Conservation (phyloP, 2,329 filamentous ascomycete genomes). For the Penicillium sp. region DNA sequence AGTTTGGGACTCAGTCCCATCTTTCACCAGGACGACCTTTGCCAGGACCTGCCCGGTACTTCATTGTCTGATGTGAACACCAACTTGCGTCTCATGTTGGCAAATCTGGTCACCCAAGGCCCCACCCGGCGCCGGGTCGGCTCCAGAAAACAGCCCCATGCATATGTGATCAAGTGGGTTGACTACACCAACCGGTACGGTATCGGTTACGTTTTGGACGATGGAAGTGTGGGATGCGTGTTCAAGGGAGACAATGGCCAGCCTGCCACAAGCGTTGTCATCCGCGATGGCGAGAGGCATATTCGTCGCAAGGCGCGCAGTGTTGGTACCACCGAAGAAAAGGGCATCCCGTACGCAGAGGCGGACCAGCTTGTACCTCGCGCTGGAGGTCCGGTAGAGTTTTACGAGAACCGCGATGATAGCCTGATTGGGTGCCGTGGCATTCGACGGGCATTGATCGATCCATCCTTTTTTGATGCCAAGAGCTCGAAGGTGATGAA, state of each 20-base stretch:
- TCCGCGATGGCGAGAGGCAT: conserved; percentile 50
- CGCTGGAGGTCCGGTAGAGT: conserved; percentile 47
- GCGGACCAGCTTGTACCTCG: conserved; percentile 49
- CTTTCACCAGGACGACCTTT: conserved; percentile 42
- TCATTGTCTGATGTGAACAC: conserved; percentile 43
- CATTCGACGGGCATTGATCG: conserved; percentile 45
- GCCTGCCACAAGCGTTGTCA: conserved; percentile 48
- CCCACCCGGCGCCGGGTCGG: conserved; percentile 35
- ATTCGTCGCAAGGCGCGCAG: conserved; percentile 49
- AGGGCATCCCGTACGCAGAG: conserved; percentile 40
- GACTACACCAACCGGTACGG: conserved; percentile 56
- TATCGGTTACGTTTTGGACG: conserved; percentile 54
- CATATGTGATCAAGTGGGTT: conserved; percentile 56
- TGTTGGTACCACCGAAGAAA: conserved; percentile 34
- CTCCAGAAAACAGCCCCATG: conserved; percentile 38
- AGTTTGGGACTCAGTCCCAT: conserved; percentile 40
- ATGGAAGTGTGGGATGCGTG: conserved; percentile 54
- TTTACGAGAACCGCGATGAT: conserved; percentile 50
- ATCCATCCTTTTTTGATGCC: conserved; percentile 44
- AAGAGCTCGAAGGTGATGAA: conserved; percentile 38
- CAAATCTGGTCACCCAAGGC: conserved; percentile 37
- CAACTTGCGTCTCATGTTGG: conserved; percentile 43
- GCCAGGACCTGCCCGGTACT: conserved; percentile 41
- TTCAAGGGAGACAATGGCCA: conserved; percentile 50
- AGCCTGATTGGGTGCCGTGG: conserved; percentile 37